Base-by-base conservation (phyloP, 139 green algal genomes). In the Tetratostichococcus sp. region DNA sequence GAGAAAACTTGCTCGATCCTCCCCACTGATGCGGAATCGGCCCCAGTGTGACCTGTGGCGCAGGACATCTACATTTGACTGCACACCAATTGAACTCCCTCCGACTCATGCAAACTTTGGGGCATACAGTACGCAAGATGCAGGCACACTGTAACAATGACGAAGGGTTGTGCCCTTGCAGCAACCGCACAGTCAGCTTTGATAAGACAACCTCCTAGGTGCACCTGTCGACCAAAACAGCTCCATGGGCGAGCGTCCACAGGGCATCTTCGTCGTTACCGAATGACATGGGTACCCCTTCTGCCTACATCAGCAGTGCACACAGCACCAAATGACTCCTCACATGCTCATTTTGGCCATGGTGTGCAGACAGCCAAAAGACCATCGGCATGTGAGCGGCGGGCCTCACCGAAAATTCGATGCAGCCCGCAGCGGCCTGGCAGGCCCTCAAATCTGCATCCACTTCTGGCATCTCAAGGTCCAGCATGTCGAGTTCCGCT, bases 391-490 rank as follows among this genome's bases (percentile, higher is more conserved):
- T n/a, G n/a, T n/a, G n/a, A n/a, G n/a, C n/a, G n/a, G n/a, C n/a
- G n/a, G n/a, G n/a, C n/a, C 85, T 82, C 66, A 91, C 89, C 65
- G 89, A 35, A 35, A 91, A 91, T 0, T 70, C 65, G 14, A 83
- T 86, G 0, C 85, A 85, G 31, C 87, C 76, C 28, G 91, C 86
- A 22, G 4, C 22, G 17, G 43, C 67, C 42, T 78, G 66, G 28
- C 66, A 74, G 21, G 31, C 30, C 2, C 72, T 26, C 35, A 80
- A 34, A 42, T 94, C 89, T 1, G 72, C 80, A 62, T 89, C 86
- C 75, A 95, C 88, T 17, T 93, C 89, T 4, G 89, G 90, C 17
- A 88, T 42, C n/a, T 90, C 87, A 21, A 93, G 23, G 23, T 70
- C 75, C 3, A 34, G 68, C 42, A 83, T 32, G 26, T 68, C 62